Evolutionary conservation across 2,329 filamentous ascomycete species (phyloP), one percentile per base, ranked within the genome.

Genomic region (Verticillium isaacii): DNA sequence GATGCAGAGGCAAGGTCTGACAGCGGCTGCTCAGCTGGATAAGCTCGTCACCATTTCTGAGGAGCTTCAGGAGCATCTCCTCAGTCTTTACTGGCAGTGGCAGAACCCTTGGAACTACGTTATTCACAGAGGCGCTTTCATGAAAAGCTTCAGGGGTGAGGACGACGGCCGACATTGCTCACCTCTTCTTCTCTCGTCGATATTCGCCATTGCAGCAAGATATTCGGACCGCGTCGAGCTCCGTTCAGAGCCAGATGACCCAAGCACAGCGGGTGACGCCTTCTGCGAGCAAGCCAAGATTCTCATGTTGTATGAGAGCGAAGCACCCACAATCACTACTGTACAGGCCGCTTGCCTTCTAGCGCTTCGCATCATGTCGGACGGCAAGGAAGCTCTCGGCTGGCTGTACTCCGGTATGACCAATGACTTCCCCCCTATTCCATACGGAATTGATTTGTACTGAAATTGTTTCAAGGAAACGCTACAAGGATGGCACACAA

Each of bases 141-240:
- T 65, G 23, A 41, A 56, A 14, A 67, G 63, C 25, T 65, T 64
- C n/a, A 41, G 60, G 1, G 63, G 54, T 2, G 56, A 63, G 12
- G 60, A 60, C 5, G 57, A 61, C 5, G 65, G 68, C 9, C 56
- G 56, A n/a, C 39, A 71, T 56, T 74, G 65, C 45, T 74, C 68
- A 25, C 68, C 69, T 1, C 64, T 75, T 3, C 66, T 76, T 1
- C 61, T 74, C 6, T 72, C 72, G 58, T 74, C 72, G 37, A 73
- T 77, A 2, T 67, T 76, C 11, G 73, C 74, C 7, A n/a, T 72
- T 4, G 74, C 68, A 0, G 74, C 74, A 2, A 67, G 73, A 2
- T 75, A 71, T 45, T 73, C 69, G 0, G 74, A 76, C 25, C 65
- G 68, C 1, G 17, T 66, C 0, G 74, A 75, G 25, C 66, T 74